Percentiles rank a stretch among this genome's conserved stretches.
Conservation (phyloP, 2,329 filamentous ascomycete genomes). For the Ceratocystiopsis sp. region DNA sequence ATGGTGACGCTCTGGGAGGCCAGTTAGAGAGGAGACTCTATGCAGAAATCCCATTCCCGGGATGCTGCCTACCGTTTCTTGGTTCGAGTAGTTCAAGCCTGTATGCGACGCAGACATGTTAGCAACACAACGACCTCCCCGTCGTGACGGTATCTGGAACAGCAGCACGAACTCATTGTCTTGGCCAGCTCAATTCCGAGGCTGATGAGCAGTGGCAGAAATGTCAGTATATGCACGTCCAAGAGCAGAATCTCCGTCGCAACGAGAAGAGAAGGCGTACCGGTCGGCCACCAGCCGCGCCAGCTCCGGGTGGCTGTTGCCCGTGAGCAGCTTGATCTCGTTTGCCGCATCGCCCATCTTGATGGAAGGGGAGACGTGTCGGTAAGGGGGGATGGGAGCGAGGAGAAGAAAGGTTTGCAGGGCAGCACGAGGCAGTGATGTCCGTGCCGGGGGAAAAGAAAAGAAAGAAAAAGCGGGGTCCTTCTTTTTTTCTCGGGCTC, state of each 20-base stretch:
- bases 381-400: not conserved
- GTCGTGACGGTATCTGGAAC: too few relatives aligned
- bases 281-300: slow-evolving; percentile 21
- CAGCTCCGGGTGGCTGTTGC: slow-evolving; percentile 22
- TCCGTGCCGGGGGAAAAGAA: too few relatives aligned
- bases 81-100: slow-evolving; percentile 63
- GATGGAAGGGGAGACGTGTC: not conserved
- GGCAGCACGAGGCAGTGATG: too few relatives aligned
- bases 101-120: not conserved
- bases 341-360: slow-evolving; percentile 14
- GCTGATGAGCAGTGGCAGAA: slow-evolving; percentile 1
- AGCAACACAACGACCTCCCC: not conserved
- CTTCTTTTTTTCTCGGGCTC: too few relatives aligned
- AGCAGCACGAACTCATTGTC: slow-evolving; percentile 7
- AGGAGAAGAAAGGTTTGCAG: too few relatives aligned
- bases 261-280: slow-evolving; percentile 12
- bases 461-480: too few relatives aligned
- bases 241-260: not conserved
- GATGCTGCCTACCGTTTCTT: slow-evolving; percentile 38
- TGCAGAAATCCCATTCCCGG: not conserved
- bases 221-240: not conserved
- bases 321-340: slow-evolving; percentile 23
- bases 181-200: slow-evolving; percentile 11
- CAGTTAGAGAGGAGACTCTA: too few relatives aligned
- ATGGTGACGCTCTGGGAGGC: slow-evolving; percentile 55